Conservation (phyloP, 2,329 filamentous ascomycete genomes). For the Pyrenophora teres region DNA sequence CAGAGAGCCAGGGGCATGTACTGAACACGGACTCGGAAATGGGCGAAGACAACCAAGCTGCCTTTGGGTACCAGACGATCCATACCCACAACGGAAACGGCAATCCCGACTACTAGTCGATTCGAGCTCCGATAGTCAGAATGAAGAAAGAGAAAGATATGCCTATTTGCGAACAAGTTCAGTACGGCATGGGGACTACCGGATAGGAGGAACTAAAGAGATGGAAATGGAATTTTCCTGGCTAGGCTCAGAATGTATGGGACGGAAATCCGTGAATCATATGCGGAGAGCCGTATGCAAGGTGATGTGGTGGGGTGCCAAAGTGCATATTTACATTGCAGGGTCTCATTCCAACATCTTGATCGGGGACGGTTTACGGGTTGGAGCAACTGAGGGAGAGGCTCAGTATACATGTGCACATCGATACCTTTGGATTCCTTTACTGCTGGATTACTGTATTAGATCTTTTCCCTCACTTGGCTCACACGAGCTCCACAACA, state of each 20-base stretch:
- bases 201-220: conserved; percentile 13
- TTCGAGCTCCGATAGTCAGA: conserved; percentile 23
- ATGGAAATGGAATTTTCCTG: background rate
- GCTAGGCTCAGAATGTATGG: conserved; percentile 28
- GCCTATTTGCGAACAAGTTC: conserved; percentile 11
- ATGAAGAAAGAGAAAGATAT: background rate
- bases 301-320: conserved; percentile 1
- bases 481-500: conserved; percentile 23
- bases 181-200: conserved; percentile 24
- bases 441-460: conserved; percentile 25
- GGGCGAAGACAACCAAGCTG: conserved; percentile 47
- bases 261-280: conserved; percentile 3
- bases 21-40: conserved; percentile 52
- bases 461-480: conserved; percentile 23
- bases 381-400: conserved; percentile 5
- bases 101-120: conserved; percentile 43
- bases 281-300: conserved; percentile 5
- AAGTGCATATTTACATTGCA: conserved; percentile 2
- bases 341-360: background rate
- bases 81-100: conserved; percentile 52
- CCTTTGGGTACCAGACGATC: conserved; percentile 50
- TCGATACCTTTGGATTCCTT: conserved; percentile 18
- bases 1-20: conserved; percentile 50
- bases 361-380: conserved; percentile 6
- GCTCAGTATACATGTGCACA: conserved; percentile 12